phyloP scores from a whole-genome alignment of 1,139 yeast genomes.

The Debaryomyces singareniensis region DNA sequence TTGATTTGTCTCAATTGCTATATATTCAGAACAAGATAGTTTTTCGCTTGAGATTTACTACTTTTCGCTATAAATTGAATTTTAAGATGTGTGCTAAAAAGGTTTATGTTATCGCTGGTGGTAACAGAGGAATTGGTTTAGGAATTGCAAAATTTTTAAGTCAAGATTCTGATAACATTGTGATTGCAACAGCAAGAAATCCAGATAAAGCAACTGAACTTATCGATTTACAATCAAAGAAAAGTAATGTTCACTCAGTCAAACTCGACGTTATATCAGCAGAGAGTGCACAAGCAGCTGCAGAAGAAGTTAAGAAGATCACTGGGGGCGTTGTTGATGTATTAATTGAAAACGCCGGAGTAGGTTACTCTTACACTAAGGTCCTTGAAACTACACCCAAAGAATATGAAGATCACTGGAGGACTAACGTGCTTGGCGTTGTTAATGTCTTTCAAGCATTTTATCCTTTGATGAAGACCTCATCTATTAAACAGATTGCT shows the following conservation, averaged over 20 bases:
- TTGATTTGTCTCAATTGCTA: no score
- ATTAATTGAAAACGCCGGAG: constrained; percentile 15
- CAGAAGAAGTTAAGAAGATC: constrained; percentile 6
- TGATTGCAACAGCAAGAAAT: constrained; percentile 14
- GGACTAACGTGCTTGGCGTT: constrained; percentile 24
- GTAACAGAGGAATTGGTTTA: constrained; percentile 17
- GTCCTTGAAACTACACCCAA: constrained; percentile 7
- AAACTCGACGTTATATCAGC: constrained; percentile 2
- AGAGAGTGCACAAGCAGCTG: constrained; percentile 5
- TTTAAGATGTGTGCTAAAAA: no score
- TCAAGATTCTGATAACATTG: constrained; percentile 5
- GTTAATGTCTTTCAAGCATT: constrained; percentile 19
- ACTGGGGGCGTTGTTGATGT: constrained; percentile 11
- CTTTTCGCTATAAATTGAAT: no score
- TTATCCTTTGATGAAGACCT: constrained; percentile 16
- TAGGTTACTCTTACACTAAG: constrained; percentile 4
- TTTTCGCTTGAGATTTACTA: no score
- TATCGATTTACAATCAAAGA: constrained; percentile 6
- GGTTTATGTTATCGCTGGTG: constrained; percentile 16
- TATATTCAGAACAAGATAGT: no score
- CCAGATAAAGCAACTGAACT: constrained; percentile 10
- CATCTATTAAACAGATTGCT: constrained; percentile 15
- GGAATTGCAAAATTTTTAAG: constrained; percentile 9
- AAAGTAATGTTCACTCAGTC: constrained; percentile 3
- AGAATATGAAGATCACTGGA: constrained; percentile 14